phyloP scores from a whole-genome alignment of 1,139 yeast species.

The Taphrina betulina region DNA sequence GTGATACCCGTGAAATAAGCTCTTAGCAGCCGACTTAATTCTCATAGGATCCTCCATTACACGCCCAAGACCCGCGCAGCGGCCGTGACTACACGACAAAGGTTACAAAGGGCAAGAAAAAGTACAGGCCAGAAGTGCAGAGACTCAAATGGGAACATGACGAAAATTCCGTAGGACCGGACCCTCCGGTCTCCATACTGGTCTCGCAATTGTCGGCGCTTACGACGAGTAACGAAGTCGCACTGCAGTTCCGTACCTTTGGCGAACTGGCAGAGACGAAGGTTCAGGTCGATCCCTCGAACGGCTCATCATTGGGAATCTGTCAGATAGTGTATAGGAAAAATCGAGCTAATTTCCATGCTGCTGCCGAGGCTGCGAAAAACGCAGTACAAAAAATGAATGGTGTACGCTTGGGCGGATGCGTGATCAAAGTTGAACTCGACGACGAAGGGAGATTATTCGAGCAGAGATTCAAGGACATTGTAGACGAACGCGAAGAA shows the following conservation, averaged over 20 bases:
- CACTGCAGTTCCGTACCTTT: constrained; percentile 58
- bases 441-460: constrained; percentile 44
- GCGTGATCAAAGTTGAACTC: constrained; percentile 42
- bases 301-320: constrained; percentile 78
- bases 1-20: neutral
- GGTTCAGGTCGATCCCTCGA: constrained; percentile 65
- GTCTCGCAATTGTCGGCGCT: constrained; percentile 62
- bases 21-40: neutral
- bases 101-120: constrained; percentile 11
- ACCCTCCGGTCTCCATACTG: constrained; percentile 69
- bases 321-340: constrained; percentile 67
- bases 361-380: constrained; percentile 47
- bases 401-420: constrained; percentile 45
- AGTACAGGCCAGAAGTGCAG: constrained; percentile 19
- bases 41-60: neutral
- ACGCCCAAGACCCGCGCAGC: constrained; percentile 15
- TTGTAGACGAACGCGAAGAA: constrained; percentile 37
- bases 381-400: constrained; percentile 47
- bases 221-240: constrained; percentile 51
- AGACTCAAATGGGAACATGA: constrained; percentile 46
- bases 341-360: constrained; percentile 46
- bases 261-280: constrained; percentile 63
- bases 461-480: constrained; percentile 40
- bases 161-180: constrained; percentile 69
- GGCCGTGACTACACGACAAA: constrained; percentile 28